Conservation (phyloP, 371 early-diverging fungal genomes). For the Circinella umbellata region DNA sequence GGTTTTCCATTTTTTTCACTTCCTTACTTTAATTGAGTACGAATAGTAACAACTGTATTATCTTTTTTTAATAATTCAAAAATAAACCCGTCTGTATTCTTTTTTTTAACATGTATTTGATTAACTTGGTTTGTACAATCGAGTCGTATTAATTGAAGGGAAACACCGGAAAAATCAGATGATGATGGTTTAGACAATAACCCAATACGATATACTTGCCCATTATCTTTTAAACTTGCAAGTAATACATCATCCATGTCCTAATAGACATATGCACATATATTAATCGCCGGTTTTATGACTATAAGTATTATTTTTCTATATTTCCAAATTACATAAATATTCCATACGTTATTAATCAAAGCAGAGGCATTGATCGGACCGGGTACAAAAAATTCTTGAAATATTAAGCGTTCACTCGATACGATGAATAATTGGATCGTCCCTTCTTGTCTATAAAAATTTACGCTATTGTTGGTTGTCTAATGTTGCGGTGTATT, state of each 20-base stretch:
- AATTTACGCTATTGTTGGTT: background rate
- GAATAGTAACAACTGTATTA: background rate
- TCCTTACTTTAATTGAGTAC: background rate
- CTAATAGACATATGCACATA: background rate
- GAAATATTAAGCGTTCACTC: background rate
- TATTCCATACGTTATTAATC: background rate
- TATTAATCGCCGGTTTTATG: too few species aligned
- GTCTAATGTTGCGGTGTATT: too few species aligned
- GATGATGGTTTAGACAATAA: background rate
- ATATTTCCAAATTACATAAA: too few species aligned
- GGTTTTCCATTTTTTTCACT: too few species aligned
- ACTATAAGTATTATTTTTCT: too few species aligned
- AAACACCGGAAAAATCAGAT: background rate
- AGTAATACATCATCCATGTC: background rate
- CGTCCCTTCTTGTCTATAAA: background rate
- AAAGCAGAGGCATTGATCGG: background rate
- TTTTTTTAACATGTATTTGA: background rate
- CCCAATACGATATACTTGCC: background rate
- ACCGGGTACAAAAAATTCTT: conserved; percentile 3
- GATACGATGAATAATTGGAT: background rate
- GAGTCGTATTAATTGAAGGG: background rate
- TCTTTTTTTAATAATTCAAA: background rate
- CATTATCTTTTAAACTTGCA: background rate
- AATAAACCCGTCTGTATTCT: background rate
- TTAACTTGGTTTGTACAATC: background rate